Base-by-base conservation (phyloP, 148 eudicot species). In the Fagopyrum homotropicum region DNA sequence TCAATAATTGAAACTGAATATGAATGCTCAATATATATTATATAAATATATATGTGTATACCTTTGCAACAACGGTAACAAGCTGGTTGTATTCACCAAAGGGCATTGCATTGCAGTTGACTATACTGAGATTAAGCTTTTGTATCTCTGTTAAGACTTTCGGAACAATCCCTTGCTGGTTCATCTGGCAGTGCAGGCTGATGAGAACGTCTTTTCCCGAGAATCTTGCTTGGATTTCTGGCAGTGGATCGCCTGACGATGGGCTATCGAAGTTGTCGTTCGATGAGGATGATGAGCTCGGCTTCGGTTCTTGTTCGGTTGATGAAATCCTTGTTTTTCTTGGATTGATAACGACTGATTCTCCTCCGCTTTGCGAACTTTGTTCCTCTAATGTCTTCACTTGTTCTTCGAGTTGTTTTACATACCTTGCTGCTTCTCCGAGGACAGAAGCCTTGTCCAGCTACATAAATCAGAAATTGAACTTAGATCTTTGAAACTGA, bases 391-490 rank as follows among this genome's bases (percentile, higher is more conserved):
- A 80, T 46, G 55, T 3, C 57, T 84, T 87, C 35, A 89, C 83
- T 29, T 76, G 82, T 9, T 88, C 89, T 78, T 92, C 87, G 7
- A 92, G 92, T 12, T 85, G 86, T 80, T 92, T 89, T 71, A 92
- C 54, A 85, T 92, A 84, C 77, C 85, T 84, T 0, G 85, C 80
- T 2, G 97, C 92, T 63, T 89, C 93, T 46, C 79, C 89, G 9
- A 91, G 89, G n/a, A 91, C 87, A 3, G 97, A 85, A 48, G 92
- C 91, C 79, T 84, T 84, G 81, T 84, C 87, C 71, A 79, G 78
- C 78, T 81, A 35, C 69, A 66, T 0, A 55, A 51, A 51, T 51
- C 40, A 51, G 3, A 3, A 7, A 51, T 4, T 16, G 55, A 10
- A 1, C 9, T 49, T 11, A 11, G 51, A 49, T 48, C 8, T 35